These are phyloP conservation scores for Hericium coralloides DNA, from an alignment of 768 basidiomycete genomes.

Conservation along the genomic window DNA sequence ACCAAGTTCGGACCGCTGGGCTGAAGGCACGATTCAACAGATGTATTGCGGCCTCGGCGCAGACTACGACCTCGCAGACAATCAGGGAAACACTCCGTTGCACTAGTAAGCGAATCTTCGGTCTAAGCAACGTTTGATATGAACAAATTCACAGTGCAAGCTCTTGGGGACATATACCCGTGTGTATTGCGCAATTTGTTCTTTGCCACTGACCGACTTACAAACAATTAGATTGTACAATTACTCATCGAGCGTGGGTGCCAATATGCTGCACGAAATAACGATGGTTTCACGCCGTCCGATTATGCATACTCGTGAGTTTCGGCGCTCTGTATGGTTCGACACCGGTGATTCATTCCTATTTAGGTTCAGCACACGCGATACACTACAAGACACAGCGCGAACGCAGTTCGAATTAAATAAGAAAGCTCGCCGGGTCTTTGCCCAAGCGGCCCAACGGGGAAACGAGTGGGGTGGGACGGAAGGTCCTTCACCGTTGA, in stretches of 20 bases:
- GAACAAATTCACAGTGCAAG: slow-evolving; percentile 51
- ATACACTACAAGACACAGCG: slow-evolving; percentile 75
- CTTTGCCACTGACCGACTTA: slow-evolving; percentile 12
- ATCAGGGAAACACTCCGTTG: slow-evolving; percentile 85
- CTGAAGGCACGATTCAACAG: slow-evolving; percentile 27
- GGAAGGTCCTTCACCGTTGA: slow-evolving; percentile 18
- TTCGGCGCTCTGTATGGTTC: not conserved
- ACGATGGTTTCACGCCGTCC: slow-evolving; percentile 83
- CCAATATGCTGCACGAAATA: slow-evolving; percentile 75
- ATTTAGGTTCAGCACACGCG: slow-evolving; percentile 59
- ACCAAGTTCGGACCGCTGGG: slow-evolving; percentile 1
- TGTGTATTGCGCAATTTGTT: slow-evolving; percentile 28
- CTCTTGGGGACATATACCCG: slow-evolving; percentile 78
- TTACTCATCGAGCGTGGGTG: slow-evolving; percentile 86
- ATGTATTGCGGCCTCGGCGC: slow-evolving; percentile 89
- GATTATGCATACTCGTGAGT: slow-evolving; percentile 90
- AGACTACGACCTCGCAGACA: slow-evolving; percentile 83
- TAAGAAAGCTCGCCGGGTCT: slow-evolving; percentile 66
- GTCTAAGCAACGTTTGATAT: not conserved
- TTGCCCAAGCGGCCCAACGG: slow-evolving; percentile 62
- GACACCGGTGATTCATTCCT: slow-evolving; percentile 13
- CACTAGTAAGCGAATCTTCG: slow-evolving; percentile 63
- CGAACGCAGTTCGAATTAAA: slow-evolving; percentile 72
- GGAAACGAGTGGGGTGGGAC: slow-evolving; percentile 50
- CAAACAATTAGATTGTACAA: slow-evolving; percentile 54